These are phyloP conservation scores for Cryptomeria japonica DNA, from an alignment of 75 land plant species.

Conservation along the genomic window DNA sequence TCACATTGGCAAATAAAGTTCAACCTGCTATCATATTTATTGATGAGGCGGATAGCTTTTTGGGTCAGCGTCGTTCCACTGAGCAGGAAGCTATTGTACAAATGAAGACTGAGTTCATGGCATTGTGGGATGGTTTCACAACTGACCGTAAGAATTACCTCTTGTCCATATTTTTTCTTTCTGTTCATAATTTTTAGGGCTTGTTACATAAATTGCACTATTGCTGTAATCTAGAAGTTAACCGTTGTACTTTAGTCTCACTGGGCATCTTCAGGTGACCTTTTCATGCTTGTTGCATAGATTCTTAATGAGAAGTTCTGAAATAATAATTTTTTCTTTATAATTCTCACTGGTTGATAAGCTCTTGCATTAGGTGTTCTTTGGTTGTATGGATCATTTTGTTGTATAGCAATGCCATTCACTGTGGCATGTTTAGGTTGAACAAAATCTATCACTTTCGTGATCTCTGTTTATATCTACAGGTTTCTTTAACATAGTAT, in stretches of 20 bases:
- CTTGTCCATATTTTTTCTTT: constrained; percentile 2
- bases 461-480: neutral
- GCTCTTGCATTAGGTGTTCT: neutral
- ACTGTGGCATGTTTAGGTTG: neutral
- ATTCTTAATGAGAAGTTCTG: neutral
- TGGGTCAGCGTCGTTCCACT: constrained; percentile 84
- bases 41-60: constrained; percentile 98
- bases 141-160: constrained; percentile 84
- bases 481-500: neutral
- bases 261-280: neutral
- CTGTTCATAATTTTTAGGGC: neutral
- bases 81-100: constrained; percentile 90
- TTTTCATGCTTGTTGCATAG: neutral
- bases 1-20: constrained; percentile 89
- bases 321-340: neutral
- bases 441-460: neutral
- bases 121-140: constrained; percentile 98
- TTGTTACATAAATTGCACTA: neutral
- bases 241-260: neutral
- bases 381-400: neutral
- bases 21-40: constrained; percentile 97
- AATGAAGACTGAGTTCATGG: constrained; percentile 99
- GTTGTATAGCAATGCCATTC: neutral
- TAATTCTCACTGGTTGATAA: neutral
- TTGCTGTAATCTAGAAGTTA: neutral